A percentile compares a stretch with the other conserved stretches of the same genome.
These are phyloP conservation scores for Cubamyces lactineus DNA, from an alignment of 768 basidiomycete genomes.

Conservation along the genomic window DNA sequence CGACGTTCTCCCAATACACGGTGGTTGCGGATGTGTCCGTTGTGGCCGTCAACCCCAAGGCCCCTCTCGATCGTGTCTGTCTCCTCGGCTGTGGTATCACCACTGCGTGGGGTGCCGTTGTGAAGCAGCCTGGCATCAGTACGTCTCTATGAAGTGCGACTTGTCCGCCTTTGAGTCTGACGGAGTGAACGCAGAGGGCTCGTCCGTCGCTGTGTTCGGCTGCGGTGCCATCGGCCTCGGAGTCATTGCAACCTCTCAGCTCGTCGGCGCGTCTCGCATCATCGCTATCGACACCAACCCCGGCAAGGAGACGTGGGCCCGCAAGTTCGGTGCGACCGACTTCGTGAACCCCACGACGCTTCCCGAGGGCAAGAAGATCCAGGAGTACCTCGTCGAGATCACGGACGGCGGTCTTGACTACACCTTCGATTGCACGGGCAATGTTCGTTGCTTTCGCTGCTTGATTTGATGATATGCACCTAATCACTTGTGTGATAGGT, in stretches of 20 bases:
- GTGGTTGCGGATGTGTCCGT: constrained; percentile 98
- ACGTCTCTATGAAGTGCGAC: constrained; percentile 33
- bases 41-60: constrained; percentile 82
- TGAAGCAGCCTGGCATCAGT: constrained; percentile 89
- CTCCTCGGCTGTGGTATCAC: constrained; percentile 96
- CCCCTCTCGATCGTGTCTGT: constrained; percentile 96
- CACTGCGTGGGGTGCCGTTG: constrained; percentile 97
- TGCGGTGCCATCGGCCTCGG: constrained; percentile 97
- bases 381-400: constrained; percentile 86
- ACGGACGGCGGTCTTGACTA: constrained; percentile 98
- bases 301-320: constrained; percentile 83
- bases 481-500: constrained; percentile 49
- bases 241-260: constrained; percentile 77
- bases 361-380: constrained; percentile 80
- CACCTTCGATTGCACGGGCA: constrained; percentile 97
- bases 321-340: constrained; percentile 92
- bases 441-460: constrained; percentile 44
- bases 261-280: constrained; percentile 82
- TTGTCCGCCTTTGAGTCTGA: not conserved
- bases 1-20: constrained; percentile 99
- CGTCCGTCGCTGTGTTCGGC: constrained; percentile 93
- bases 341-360: constrained; percentile 84
- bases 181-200: constrained; percentile 57
- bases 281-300: constrained; percentile 93
- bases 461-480: not conserved